Conservation (phyloP, 78 protist genomes). For the Monosiga brevicollis region DNA sequence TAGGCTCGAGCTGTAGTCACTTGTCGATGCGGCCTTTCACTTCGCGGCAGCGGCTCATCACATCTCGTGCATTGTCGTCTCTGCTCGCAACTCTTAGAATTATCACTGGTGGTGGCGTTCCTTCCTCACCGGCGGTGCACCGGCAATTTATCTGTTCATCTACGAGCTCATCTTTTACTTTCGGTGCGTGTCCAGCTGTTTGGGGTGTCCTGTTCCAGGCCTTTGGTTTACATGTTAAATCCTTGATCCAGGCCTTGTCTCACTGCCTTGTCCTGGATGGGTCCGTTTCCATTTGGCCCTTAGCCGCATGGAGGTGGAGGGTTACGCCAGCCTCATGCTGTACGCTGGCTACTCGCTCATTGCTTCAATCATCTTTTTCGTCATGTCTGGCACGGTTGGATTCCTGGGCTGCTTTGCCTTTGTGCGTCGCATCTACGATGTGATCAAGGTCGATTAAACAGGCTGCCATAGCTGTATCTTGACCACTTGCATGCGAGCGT, state of each 20-base stretch:
- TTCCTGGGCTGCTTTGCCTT: slow-evolving; percentile 49
- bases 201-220: slow-evolving; percentile 7
- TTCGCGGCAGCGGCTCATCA: background rate
- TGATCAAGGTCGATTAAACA: slow-evolving; percentile 18
- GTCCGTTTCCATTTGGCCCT: background rate
- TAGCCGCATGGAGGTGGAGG: slow-evolving; percentile 39
- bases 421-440: slow-evolving; percentile 63
- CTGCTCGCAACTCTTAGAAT: too few relatives aligned
- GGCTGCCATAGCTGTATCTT: background rate
- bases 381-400: slow-evolving; percentile 57
- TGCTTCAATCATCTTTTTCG: slow-evolving; percentile 61
- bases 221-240: background rate
- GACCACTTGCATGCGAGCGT: background rate
- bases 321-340: slow-evolving; percentile 12
- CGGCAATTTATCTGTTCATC: slow-evolving; percentile 81
- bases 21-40: background rate
- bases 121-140: slow-evolving; percentile 77
- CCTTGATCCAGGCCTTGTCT: background rate
- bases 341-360: slow-evolving; percentile 82
- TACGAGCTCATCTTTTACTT: slow-evolving; percentile 77
- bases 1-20: too few relatives aligned
- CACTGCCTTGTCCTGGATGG: slow-evolving; percentile 16
- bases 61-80: background rate
- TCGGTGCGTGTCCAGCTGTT: slow-evolving; percentile 24
- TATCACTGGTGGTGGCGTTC: slow-evolving; percentile 97